Evolutionary conservation across 1,139 yeast species (phyloP).

Genomic region (Pichia sp.): DNA sequence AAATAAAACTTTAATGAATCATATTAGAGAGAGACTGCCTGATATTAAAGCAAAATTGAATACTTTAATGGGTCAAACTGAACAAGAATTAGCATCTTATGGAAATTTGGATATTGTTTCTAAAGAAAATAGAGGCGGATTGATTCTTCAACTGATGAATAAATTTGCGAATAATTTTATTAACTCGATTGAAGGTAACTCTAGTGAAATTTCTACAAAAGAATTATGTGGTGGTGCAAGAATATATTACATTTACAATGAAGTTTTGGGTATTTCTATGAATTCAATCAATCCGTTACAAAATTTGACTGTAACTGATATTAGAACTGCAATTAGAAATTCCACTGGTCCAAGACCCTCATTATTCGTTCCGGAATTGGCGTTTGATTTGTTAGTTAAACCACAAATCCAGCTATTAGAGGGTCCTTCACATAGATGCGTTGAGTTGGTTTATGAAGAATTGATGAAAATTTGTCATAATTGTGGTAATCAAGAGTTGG

Average conservation of each 20-base stretch:
- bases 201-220: slow-evolving; percentile 77
- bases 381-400: slow-evolving; percentile 90
- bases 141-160: slow-evolving; percentile 85
- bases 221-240: slow-evolving; percentile 98
- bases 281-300: slow-evolving; percentile 79
- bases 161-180: slow-evolving; percentile 84
- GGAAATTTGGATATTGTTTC: slow-evolving; percentile 58
- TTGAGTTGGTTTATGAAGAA: slow-evolving; percentile 94
- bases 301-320: slow-evolving; percentile 72
- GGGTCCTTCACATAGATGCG: slow-evolving; percentile 89
- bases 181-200: slow-evolving; percentile 88
- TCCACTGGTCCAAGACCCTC: slow-evolving; percentile 98
- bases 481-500: slow-evolving; percentile 76
- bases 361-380: slow-evolving; percentile 92
- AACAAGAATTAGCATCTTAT: slow-evolving; percentile 81
- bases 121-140: slow-evolving; percentile 66
- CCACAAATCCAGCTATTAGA: slow-evolving; percentile 88
- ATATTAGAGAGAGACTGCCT: slow-evolving; percentile 89
- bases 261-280: slow-evolving; percentile 78
- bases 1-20: slow-evolving; percentile 84
- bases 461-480: slow-evolving; percentile 95
- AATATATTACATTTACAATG: slow-evolving; percentile 87
- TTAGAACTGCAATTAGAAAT: slow-evolving; percentile 92
- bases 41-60: slow-evolving; percentile 93
- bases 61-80: slow-evolving; percentile 93